Base-by-base conservation (phyloP, 2,329 filamentous ascomycete species). In the Calycina herbarum region DNA sequence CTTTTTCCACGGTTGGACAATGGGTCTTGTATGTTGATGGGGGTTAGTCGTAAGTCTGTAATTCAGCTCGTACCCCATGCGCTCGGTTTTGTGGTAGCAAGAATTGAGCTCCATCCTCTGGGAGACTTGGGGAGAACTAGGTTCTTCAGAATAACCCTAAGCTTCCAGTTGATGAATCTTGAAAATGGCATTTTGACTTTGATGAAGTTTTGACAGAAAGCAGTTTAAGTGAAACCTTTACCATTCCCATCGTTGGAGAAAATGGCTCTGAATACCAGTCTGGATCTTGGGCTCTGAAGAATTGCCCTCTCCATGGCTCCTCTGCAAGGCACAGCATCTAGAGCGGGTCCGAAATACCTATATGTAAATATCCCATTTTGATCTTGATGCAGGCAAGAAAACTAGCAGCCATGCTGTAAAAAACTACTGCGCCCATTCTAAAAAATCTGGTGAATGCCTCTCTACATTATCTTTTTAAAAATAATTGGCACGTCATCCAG, bases 241-340 rank as follows among this genome's bases (percentile, higher is more conserved):
- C 6, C n/a, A 20, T 24, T n/a, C 7, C n/a, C 42, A n/a, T 48
- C 6, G 1, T n/a, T 24, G 42, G 6, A 27, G 45, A 10, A 10
- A 11, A 51, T 24, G n/a, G 45, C n/a, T 11, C 8, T 3, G n/a
- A 11, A 24, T 38, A 38, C 29, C 17, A 45, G 17, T 42, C n/a
- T 42, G 13, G 27, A 57, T 31, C 7, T 57, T 40, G 58, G 58
- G n/a, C 40, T 45, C 33, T 59, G 58, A 59, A 40, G 33, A 40
- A 29, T 42, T 45, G 11, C 33, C 45, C n/a, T 24, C 7, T 24
- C 45, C n/a, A 51, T 51, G 45, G 45, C 45, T 51, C 20, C 6
- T 51, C n/a, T 51, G n/a, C 45, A 51, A 11, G 20, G 45, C 45
- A 51, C 45, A 51, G 27, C 20, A 51, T 24, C n/a, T 15, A 24